Evolutionary conservation across 768 basidiomycete genomes (phyloP).

Genomic region (Leccinellum albellum): DNA sequence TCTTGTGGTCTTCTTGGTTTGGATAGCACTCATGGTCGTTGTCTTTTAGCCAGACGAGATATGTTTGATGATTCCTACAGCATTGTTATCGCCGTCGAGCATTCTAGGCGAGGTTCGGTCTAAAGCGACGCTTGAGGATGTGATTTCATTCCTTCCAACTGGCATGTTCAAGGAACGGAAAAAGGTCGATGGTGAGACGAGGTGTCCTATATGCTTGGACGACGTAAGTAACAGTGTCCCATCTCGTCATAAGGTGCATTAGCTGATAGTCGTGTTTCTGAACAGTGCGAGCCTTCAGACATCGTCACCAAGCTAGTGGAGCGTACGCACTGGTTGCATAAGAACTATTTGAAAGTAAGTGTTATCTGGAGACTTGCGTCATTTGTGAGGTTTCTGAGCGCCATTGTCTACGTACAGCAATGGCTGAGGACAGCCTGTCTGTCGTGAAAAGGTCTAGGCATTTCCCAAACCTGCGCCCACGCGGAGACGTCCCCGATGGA

Average conservation of each 20-base stretch:
- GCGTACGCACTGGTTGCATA: slow-evolving; percentile 80
- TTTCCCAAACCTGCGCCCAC: slow-evolving; percentile 21
- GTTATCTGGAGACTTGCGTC: neutral
- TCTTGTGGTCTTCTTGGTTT: neutral
- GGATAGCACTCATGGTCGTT: slow-evolving; percentile 2
- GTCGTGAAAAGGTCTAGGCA: slow-evolving; percentile 55
- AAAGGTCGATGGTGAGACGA: slow-evolving; percentile 58
- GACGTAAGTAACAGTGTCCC: slow-evolving; percentile 50
- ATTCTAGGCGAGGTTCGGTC: slow-evolving; percentile 68
- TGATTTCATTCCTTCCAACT: slow-evolving; percentile 57
- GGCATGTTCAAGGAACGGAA: slow-evolving; percentile 68
- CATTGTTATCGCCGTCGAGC: slow-evolving; percentile 52
- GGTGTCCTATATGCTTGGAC: slow-evolving; percentile 83
- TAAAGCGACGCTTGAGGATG: slow-evolving; percentile 56
- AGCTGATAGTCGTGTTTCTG: slow-evolving; percentile 3
- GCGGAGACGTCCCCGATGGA: slow-evolving; percentile 16
- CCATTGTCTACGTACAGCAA: slow-evolving; percentile 45
- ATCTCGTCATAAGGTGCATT: neutral
- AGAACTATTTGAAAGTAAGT: slow-evolving; percentile 70
- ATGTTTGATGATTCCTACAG: slow-evolving; percentile 75
- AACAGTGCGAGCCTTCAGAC: slow-evolving; percentile 61
- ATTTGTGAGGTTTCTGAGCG: neutral
- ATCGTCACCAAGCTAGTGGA: slow-evolving; percentile 60
- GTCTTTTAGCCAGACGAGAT: slow-evolving; percentile 60
- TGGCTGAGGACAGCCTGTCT: slow-evolving; percentile 80